A percentile compares a stretch with the other conserved stretches of the same genome.
Evolutionary conservation across 176 grass and related monocot species (phyloP).

Genomic region (Musa schizocarpa): DNA sequence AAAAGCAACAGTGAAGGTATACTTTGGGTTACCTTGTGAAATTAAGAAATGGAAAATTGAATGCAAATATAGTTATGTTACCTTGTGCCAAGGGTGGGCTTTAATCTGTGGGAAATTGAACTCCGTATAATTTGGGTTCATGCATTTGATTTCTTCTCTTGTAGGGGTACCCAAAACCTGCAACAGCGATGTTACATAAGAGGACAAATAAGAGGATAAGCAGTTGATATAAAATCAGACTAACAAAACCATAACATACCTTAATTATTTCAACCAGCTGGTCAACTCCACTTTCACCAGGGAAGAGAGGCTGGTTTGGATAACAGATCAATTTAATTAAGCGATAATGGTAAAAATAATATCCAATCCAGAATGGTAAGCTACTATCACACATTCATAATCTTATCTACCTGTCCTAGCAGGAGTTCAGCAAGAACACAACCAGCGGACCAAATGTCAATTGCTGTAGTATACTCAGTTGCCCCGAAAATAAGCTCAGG

Average conservation of each 20-base stretch:
- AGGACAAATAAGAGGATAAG: constrained; percentile 7
- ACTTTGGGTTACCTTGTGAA: too few relatives aligned
- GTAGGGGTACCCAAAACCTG: constrained; percentile 76
- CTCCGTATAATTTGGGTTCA: constrained; percentile 72
- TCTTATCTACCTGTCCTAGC: constrained; percentile 43
- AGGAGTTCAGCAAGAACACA: constrained; percentile 82
- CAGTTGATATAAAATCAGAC: neutral
- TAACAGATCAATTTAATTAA: too few relatives aligned
- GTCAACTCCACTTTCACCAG: constrained; percentile 65
- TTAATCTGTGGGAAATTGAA: constrained; percentile 80
- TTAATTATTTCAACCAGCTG: constrained; percentile 87
- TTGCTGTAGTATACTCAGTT: constrained; percentile 68
- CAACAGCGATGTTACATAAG: constrained; percentile 10
- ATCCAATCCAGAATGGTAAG: too few relatives aligned
- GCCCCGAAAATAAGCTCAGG: constrained; percentile 86
- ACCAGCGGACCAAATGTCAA: constrained; percentile 78
- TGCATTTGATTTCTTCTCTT: constrained; percentile 77
- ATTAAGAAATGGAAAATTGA: too few relatives aligned
- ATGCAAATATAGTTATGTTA: neutral
- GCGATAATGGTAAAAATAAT: too few relatives aligned
- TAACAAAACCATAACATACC: constrained; percentile 6
- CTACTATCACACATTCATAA: too few relatives aligned
- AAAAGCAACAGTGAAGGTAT: neutral
- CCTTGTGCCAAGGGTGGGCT: constrained; percentile 78
- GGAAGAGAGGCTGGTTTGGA: constrained; percentile 52